phyloP scores from a whole-genome alignment of 2,329 filamentous ascomycete genomes.

The Colletotrichum gloeosporioides region DNA sequence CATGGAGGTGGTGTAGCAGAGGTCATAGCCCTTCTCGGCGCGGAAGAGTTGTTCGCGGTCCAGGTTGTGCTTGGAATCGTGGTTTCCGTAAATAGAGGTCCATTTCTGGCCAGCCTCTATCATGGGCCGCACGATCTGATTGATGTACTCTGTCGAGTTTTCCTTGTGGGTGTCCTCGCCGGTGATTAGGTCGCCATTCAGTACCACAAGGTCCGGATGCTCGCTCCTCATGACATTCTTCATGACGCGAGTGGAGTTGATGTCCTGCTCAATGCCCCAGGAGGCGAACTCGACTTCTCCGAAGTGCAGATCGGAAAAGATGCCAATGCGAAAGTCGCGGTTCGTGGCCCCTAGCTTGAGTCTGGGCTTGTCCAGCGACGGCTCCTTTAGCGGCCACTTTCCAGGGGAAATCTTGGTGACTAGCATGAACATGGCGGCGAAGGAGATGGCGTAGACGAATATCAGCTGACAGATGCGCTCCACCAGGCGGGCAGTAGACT shows the following conservation, averaged over 20 bases:
- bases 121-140: conserved; percentile 54
- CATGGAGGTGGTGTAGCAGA: conserved; percentile 45
- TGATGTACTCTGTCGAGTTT: conserved; percentile 56
- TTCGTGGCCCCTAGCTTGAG: neutral
- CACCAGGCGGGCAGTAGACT: neutral
- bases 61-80: conserved; percentile 58
- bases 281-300: conserved; percentile 48
- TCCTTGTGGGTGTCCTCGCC: conserved; percentile 57
- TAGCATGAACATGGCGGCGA: conserved; percentile 21
- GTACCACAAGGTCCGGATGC: conserved; percentile 55
- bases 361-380: conserved; percentile 12
- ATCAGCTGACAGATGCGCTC: conserved; percentile 17
- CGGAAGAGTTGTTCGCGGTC: conserved; percentile 44
- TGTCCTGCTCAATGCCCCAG: conserved; percentile 47
- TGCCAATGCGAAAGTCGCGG: conserved; percentile 29
- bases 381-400: conserved; percentile 17
- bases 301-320: conserved; percentile 64
- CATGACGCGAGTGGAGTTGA: conserved; percentile 51
- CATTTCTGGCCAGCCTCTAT: conserved; percentile 51
- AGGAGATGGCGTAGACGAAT: conserved; percentile 18
- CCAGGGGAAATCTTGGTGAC: conserved; percentile 22
- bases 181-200: conserved; percentile 69
- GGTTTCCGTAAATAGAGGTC: conserved; percentile 67
- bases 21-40: conserved; percentile 60
- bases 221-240: conserved; percentile 52